Percentiles rank a stretch among this genome's conserved stretches.
Conservation (phyloP, 2,329 filamentous ascomycete species). For the Aspergillus spinulosporus region DNA sequence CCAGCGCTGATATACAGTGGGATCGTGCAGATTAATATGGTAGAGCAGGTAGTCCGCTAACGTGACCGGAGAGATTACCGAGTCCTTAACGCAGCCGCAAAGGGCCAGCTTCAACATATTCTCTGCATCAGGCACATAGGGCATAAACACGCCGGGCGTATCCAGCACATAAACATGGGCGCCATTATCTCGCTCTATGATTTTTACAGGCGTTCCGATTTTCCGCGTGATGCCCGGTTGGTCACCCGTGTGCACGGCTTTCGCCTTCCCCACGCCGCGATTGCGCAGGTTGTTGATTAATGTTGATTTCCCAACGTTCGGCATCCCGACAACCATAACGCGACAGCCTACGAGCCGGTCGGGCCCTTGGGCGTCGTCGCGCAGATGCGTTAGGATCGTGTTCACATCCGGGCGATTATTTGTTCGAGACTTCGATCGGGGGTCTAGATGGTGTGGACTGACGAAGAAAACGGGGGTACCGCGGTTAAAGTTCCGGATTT, state of each 20-base stretch:
- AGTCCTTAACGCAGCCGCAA: slow-evolving; percentile 87
- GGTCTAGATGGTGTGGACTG: slow-evolving; percentile 27
- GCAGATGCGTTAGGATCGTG: slow-evolving; percentile 36
- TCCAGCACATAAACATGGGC: slow-evolving; percentile 80
- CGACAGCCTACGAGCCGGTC: slow-evolving; percentile 73
- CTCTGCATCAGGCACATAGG: slow-evolving; percentile 80
- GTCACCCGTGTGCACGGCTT: slow-evolving; percentile 78
- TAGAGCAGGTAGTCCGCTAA: slow-evolving; percentile 90
- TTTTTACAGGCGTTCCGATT: slow-evolving; percentile 78
- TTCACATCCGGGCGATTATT: slow-evolving; percentile 29
- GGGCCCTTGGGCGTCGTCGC: slow-evolving; percentile 31
- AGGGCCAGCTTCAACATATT: slow-evolving; percentile 95
- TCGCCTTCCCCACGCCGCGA: slow-evolving; percentile 63
- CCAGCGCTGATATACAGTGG: slow-evolving; percentile 63
- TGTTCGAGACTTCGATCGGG: not conserved
- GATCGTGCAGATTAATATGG: slow-evolving; percentile 70
- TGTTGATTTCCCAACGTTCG: slow-evolving; percentile 94
- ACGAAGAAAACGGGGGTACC: slow-evolving; percentile 39
- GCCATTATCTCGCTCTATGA: slow-evolving; percentile 59
- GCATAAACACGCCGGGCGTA: slow-evolving; percentile 92
- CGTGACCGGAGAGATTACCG: slow-evolving; percentile 72
- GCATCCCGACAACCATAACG: slow-evolving; percentile 91
- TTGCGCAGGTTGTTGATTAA: slow-evolving; percentile 83
- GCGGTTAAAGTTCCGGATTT: slow-evolving; percentile 36
- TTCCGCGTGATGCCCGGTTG: slow-evolving; percentile 90